Evolutionary conservation across 768 basidiomycete species (phyloP), one percentile per base, ranked within the genome.

Genomic region (Mycena rebaudengoi): DNA sequence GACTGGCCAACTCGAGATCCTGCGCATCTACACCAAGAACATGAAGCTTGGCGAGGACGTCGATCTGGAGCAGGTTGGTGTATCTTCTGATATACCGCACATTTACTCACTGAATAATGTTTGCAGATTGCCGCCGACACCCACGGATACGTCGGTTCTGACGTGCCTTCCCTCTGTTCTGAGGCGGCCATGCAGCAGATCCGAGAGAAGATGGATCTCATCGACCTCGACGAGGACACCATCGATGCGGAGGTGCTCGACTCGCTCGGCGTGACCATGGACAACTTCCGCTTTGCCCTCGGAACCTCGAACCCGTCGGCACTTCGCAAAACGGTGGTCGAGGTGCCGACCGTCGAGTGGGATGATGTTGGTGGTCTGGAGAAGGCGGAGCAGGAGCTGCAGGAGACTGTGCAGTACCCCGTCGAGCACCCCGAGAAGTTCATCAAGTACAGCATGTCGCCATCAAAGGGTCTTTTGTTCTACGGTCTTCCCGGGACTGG

Each of bases 131-230:
- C 98, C 51, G 96, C 96, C 52, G 98, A 99, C 76, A 99, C 98
- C 7, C 98, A 99, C 76, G 98, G 98, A 78, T 99, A 99, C 73
- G 98, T 99, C 70, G 98, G 98, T 76, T 98, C 98, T 35, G 98
- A 99, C 84, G 76, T 99, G 61, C 98, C 98, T 25, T 93, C 98
- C 12, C 86, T 99, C 51, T 99, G 98, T 78, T 99, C 98, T 2
- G 98, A 99, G 76, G 98, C 98, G 57, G 98, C 98, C 45, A 99
- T 99, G 98, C 98, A 99, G 82, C 98, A 99, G 77, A 99, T 99
- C 67, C 94, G 98, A 76, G 98, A 99, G 82, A 99, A 99, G 88
- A 99, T 99, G 97, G 96, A 98, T 70, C 81, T 95, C 69, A 95
- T 97, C 67, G 95, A 96, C 76, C 86, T 97, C 29, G 95, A 96